These are phyloP conservation scores for Leishmania tarentolae DNA, from an alignment of 208 protist genomes.

Conservation along the genomic window DNA sequence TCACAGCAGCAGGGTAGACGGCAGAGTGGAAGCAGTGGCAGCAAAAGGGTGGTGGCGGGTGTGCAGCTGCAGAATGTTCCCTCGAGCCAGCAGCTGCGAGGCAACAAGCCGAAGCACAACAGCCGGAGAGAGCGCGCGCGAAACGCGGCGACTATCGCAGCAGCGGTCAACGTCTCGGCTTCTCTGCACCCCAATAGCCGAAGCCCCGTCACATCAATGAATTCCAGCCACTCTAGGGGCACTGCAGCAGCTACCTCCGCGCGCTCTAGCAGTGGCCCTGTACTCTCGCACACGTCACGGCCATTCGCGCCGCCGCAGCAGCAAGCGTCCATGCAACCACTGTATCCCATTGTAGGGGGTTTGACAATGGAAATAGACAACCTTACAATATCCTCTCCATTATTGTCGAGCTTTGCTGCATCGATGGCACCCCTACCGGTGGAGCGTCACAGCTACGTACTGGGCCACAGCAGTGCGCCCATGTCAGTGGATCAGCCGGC, in stretches of 20 bases:
- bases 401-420: background rate
- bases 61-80: background rate
- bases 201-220: background rate
- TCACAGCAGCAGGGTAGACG: background rate
- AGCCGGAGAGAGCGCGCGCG: slow-evolving; percentile 4
- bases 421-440: background rate
- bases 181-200: background rate
- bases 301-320: background rate
- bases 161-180: background rate
- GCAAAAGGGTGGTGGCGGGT: background rate
- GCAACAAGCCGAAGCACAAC: background rate
- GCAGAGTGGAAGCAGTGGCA: background rate
- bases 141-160: background rate
- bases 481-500: background rate
- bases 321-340: background rate
- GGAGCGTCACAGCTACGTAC: background rate
- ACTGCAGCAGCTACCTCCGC: background rate
- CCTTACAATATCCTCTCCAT: slow-evolving; percentile 4
- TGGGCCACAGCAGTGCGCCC: background rate
- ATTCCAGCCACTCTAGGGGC: background rate
- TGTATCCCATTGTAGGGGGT: slow-evolving; percentile 1
- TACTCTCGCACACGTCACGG: slow-evolving; percentile 11
- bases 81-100: background rate
- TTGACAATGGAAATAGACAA: slow-evolving; percentile 27
- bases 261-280: background rate